Percentiles rank a stretch among this genome's conserved stretches.
Conservation (phyloP, 2,329 filamentous ascomycete species). For the Colletotrichum endophyticum region DNA sequence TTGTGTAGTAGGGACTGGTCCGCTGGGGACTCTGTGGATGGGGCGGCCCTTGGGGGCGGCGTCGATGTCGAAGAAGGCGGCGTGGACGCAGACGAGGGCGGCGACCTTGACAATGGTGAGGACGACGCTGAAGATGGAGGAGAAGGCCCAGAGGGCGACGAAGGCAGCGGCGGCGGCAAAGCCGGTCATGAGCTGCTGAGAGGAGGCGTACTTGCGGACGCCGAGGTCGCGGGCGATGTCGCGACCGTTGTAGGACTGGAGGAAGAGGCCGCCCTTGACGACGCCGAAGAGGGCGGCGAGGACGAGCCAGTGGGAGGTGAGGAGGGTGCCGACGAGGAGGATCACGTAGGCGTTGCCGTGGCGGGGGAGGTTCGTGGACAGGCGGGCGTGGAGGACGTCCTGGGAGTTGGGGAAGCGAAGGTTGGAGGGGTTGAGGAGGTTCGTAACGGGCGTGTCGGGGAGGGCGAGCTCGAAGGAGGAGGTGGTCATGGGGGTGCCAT, state of each 20-base stretch:
- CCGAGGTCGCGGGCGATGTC: constrained; percentile 18
- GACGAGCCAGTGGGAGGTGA: constrained; percentile 17
- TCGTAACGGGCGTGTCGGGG: constrained; percentile 16
- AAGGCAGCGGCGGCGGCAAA: constrained; percentile 5
- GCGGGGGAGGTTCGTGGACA: constrained; percentile 8
- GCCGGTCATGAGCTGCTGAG: constrained; percentile 9
- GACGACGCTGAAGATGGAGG: constrained; percentile 14
- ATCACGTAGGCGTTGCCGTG: constrained; percentile 19
- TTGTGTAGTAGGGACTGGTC: not conserved
- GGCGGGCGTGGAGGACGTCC: constrained; percentile 9
- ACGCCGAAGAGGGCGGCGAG: constrained; percentile 14
- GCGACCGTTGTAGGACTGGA: constrained; percentile 17
- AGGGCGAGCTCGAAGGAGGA: constrained; percentile 5
- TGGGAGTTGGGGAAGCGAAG: constrained; percentile 7
- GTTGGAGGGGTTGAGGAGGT: constrained; percentile 17
- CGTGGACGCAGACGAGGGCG: constrained; percentile 9
- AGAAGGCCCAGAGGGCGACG: constrained; percentile 15
- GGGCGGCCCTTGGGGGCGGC: not conserved
- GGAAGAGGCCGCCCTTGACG: constrained; percentile 13
- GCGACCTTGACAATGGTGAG: constrained; percentile 11
- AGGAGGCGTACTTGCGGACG: constrained; percentile 13
- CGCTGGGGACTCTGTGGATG: not conserved
- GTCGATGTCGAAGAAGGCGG: constrained; percentile 7
- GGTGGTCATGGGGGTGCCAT: not conserved
- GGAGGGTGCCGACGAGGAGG: constrained; percentile 16